These are phyloP conservation scores for Dipodascus albidus DNA, from an alignment of 805 yeast species.

Conservation along the genomic window DNA sequence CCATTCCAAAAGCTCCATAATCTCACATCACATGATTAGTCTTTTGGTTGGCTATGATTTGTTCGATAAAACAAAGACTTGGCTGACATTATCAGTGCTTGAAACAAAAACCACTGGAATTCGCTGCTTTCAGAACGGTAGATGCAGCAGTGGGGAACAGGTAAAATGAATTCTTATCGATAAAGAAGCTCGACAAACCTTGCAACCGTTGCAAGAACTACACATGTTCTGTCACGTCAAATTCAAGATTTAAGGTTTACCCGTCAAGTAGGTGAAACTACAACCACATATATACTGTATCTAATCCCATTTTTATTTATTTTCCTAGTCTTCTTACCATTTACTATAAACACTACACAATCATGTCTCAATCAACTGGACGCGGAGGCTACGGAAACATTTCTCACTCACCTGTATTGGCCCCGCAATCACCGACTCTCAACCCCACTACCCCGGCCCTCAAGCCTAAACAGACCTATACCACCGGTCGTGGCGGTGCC, in stretches of 20 bases:
- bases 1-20: too few species aligned
- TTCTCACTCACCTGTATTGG: slow-evolving; percentile 31
- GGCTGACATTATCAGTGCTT: neutral
- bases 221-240: too few species aligned
- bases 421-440: slow-evolving; percentile 45
- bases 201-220: too few species aligned
- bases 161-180: too few species aligned
- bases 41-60: neutral
- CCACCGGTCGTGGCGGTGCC: slow-evolving; percentile 72
- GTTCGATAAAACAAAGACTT: neutral
- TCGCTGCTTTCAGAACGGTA: too few species aligned
- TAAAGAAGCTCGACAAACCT: too few species aligned
- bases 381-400: slow-evolving; percentile 75
- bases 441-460: slow-evolving; percentile 53
- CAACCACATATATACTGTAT: too few species aligned
- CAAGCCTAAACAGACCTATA: slow-evolving; percentile 35
- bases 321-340: neutral
- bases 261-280: too few species aligned
- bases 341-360: too few species aligned
- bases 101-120: too few species aligned
- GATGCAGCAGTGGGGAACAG: too few species aligned
- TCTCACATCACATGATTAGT: neutral
- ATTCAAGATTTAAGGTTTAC: too few species aligned
- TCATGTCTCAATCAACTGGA: slow-evolving; percentile 50
- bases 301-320: neutral